These are phyloP conservation scores for Durotheca rogersii DNA, from an alignment of 495 filamentous ascomycete genomes.

Conservation along the genomic window DNA sequence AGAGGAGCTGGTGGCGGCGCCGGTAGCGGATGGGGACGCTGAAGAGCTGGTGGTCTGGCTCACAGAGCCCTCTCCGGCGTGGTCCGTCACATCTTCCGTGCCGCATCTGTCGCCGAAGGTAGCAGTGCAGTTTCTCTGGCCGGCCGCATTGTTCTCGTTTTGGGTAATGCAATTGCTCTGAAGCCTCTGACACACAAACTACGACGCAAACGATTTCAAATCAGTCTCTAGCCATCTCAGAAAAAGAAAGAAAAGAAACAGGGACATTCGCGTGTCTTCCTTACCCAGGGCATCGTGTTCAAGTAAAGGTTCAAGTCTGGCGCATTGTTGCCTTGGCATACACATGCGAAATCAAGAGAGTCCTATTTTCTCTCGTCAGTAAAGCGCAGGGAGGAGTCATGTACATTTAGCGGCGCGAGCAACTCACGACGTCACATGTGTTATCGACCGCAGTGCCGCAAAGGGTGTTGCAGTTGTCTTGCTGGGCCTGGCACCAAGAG, in stretches of 20 bases:
- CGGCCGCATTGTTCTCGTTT: slow-evolving; percentile 34
- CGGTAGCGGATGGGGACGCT: slow-evolving; percentile 19
- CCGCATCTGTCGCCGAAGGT: slow-evolving; percentile 39
- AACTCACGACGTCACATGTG: slow-evolving; percentile 36
- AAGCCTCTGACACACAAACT: slow-evolving; percentile 42
- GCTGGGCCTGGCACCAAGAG: slow-evolving; percentile 39
- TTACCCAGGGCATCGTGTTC: slow-evolving; percentile 40
- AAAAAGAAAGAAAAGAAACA: background rate
- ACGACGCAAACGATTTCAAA: too few species aligned
- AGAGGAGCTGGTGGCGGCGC: slow-evolving; percentile 16
- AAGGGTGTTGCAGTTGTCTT: slow-evolving; percentile 37
- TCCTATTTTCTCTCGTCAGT: slow-evolving; percentile 19
- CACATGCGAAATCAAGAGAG: slow-evolving; percentile 38
- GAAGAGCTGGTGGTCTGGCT: slow-evolving; percentile 25
- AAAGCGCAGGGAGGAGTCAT: background rate
- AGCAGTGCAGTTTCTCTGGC: slow-evolving; percentile 37
- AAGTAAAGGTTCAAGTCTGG: slow-evolving; percentile 40
- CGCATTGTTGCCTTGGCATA: slow-evolving; percentile 34
- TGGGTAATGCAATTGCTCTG: slow-evolving; percentile 36
- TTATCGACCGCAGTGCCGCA: slow-evolving; percentile 34
- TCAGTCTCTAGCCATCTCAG: too few species aligned
- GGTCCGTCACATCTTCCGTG: slow-evolving; percentile 36
- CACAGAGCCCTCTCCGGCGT: slow-evolving; percentile 30
- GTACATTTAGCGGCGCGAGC: too few species aligned
- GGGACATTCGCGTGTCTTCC: too few species aligned